Evolutionary conservation across 2,329 filamentous ascomycete genomes (phyloP), one percentile per base, ranked within the genome.

Genomic region (Pezicula carpinea): DNA sequence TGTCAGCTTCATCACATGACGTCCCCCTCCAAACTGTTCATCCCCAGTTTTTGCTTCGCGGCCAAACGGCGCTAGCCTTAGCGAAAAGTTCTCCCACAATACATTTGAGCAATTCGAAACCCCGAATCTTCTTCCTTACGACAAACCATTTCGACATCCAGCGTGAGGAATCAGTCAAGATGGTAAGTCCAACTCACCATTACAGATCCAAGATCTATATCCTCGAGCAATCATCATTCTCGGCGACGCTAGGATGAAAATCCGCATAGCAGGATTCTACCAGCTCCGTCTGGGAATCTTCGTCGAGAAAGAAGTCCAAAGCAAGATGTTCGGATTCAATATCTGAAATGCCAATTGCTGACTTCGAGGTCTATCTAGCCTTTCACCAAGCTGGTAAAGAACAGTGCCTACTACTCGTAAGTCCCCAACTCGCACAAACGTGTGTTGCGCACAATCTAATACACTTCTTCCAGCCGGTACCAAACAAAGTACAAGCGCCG

Each of bases 311-410:
- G 62, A 80, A 85, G 87, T 87, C 93, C 88, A 77, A 77, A 81
- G 89, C 92, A 96, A 96, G 89, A 89, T 95, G 90, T 96, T 96
- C 92, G 91, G 88, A 87, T 60, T 53, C 73, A 72, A 70, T 60
- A 62, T 75, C 91, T 96, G 91, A 96, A 96, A 91, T 90, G 91
- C 83, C 83, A 96, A 96, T 96, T 96, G 92, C 92, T 96, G 91
- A 96, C 89, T 40, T 96, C 88, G 84, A 73, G 79, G 77, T 73
- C 71, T 66, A 69, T 59, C 62, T 70, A 96, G 90, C 70, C 81
- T 75, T 92, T 90, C 86, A 83, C 88, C 82, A 97, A 97, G 84
- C 75, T 85, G 72, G 82, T 93, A 72, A 97, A 97, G 87, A 96
- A 86, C 82, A 90, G 86, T 76, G 87, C 93, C 71, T 99, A 97